Evolutionary conservation across 169 alveolate genomes (phyloP).

Genomic region (Neospora caninum): DNA sequence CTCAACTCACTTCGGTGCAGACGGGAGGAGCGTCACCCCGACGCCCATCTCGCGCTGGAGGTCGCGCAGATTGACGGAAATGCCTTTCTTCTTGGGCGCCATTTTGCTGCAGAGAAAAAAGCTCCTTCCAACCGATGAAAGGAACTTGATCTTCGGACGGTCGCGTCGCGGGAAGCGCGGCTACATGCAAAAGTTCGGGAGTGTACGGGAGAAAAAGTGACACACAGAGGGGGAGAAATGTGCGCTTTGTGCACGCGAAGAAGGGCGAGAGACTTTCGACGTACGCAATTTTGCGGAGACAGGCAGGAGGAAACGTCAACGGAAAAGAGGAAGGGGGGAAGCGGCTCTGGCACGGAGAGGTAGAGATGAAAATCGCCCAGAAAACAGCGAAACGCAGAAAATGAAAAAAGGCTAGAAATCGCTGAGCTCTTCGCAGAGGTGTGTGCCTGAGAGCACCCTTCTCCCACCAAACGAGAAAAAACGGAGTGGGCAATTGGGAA

Average conservation of each 20-base stretch:
- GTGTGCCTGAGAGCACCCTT: not conserved
- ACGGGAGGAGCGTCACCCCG: slow-evolving; percentile 26
- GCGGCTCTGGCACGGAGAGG: not conserved
- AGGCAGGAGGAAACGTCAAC: too few relatives aligned
- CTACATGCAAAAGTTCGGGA: not conserved
- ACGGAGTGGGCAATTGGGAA: not conserved
- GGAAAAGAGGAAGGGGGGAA: not conserved
- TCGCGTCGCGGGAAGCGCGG: not conserved
- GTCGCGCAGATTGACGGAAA: slow-evolving; percentile 43
- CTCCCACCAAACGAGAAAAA: slow-evolving; percentile 14
- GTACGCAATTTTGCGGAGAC: too few relatives aligned
- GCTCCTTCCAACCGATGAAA: not conserved
- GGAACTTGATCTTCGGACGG: not conserved
- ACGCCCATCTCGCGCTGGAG: slow-evolving; percentile 56
- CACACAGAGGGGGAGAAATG: not conserved
- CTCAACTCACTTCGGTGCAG: slow-evolving; percentile 31
- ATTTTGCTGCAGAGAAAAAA: not conserved
- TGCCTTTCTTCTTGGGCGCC: slow-evolving; percentile 53
- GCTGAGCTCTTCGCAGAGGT: not conserved
- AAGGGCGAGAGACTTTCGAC: too few relatives aligned
- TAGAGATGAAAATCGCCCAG: not conserved
- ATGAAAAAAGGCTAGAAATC: not conserved
- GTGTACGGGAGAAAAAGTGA: not conserved
- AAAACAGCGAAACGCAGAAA: not conserved
- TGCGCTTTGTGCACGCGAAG: not conserved